Percentiles rank a stretch among this genome's conserved stretches.
Evolutionary conservation across 495 filamentous ascomycete species (phyloP).

Genomic region (Xylaria cubensis): DNA sequence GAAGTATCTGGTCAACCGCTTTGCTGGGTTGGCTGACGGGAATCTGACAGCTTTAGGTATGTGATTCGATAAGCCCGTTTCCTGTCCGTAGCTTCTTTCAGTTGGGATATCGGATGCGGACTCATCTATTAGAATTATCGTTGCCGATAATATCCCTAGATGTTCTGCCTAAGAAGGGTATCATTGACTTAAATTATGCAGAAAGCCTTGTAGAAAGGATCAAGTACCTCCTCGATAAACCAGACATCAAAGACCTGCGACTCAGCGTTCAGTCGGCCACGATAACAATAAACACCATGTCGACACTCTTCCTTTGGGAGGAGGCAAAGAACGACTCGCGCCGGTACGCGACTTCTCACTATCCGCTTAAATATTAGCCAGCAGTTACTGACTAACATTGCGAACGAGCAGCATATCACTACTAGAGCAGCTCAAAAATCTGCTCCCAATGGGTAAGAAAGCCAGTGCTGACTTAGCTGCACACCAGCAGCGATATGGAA

Average conservation of each 20-base stretch:
- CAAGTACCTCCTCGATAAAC: constrained; percentile 18
- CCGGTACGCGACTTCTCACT: background rate
- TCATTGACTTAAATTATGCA: background rate
- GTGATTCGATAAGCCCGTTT: background rate
- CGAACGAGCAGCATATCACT: background rate
- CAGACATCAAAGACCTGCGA: constrained; percentile 16
- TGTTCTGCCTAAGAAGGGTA: background rate
- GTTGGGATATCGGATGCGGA: background rate
- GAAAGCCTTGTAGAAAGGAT: background rate
- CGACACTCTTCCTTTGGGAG: constrained; percentile 18
- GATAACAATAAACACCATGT: constrained; percentile 8
- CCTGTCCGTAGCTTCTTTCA: background rate
- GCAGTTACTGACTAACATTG: background rate
- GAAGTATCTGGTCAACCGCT: constrained; percentile 13
- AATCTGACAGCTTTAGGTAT: constrained; percentile 9
- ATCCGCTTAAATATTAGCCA: background rate
- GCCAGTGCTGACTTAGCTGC: background rate
- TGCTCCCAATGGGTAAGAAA: constrained; percentile 5
- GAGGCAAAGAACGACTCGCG: background rate
- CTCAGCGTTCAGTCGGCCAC: constrained; percentile 9
- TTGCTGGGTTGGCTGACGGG: constrained; percentile 1
- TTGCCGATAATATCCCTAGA: background rate
- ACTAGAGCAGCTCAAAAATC: constrained; percentile 11
- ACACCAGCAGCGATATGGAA: constrained; percentile 1
- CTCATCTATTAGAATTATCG: background rate